A percentile compares a stretch with the other conserved stretches of the same genome.
Conservation (phyloP, 2,329 filamentous ascomycete genomes). For the Hypoxylon sp. region DNA sequence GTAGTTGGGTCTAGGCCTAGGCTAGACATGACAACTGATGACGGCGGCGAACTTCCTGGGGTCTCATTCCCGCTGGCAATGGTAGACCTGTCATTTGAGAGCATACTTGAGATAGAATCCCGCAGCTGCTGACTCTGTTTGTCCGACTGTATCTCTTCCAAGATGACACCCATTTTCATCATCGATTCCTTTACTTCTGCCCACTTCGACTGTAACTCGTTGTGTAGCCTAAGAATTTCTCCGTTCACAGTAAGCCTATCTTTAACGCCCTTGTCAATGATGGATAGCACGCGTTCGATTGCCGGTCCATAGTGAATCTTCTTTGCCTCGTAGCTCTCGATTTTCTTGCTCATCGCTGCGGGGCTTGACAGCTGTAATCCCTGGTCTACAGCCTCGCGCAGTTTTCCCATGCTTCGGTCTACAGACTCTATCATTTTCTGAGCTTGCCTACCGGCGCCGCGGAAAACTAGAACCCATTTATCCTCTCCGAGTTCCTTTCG, state of each 20-base stretch:
- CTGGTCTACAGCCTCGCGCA: conserved; percentile 83
- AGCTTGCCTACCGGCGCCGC: conserved; percentile 90
- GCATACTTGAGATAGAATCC: conserved; percentile 92
- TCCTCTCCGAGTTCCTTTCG: conserved; percentile 94
- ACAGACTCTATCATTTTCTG: conserved; percentile 98
- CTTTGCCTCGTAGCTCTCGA: conserved; percentile 95
- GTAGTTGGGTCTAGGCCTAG: conserved; percentile 66
- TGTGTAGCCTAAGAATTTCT: conserved; percentile 88
- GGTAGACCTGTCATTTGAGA: conserved; percentile 84
- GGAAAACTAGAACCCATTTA: conserved; percentile 95
- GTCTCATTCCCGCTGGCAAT: conserved; percentile 78
- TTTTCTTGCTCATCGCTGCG: conserved; percentile 80
- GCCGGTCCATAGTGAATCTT: conserved; percentile 94
- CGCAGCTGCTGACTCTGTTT: conserved; percentile 81
- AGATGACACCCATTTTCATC: conserved; percentile 78
- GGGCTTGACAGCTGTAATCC: conserved; percentile 81
- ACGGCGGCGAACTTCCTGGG: conserved; percentile 76
- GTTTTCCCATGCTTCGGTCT: conserved; percentile 85
- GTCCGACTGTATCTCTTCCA: conserved; percentile 80
- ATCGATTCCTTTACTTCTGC: conserved; percentile 82
- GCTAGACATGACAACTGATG: conserved; percentile 72
- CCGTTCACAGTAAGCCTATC: conserved; percentile 97
- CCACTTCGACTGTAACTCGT: conserved; percentile 88
- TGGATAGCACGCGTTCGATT: conserved; percentile 89
- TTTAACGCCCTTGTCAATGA: conserved; percentile 95